Conservation (phyloP, 2,329 filamentous ascomycete genomes). For the Cercospora berteroae region DNA sequence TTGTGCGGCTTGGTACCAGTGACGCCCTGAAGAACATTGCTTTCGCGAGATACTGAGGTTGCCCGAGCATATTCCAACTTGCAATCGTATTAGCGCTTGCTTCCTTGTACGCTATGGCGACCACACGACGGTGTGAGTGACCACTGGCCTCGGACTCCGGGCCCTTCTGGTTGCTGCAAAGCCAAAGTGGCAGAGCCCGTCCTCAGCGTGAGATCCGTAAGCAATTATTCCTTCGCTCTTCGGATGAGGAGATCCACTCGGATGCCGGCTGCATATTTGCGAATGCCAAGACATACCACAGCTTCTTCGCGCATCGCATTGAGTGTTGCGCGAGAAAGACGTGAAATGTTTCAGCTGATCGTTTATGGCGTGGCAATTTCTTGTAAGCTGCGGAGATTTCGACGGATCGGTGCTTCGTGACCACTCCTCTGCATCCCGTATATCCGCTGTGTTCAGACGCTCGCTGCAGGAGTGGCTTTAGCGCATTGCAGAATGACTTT, state of each 20-base stretch:
- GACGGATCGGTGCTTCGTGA: not conserved
- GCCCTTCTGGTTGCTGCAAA: not conserved
- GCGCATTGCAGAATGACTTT: not conserved
- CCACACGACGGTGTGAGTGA: not conserved
- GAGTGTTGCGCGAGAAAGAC: not conserved
- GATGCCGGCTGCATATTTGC: not conserved
- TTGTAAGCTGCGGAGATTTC: not conserved
- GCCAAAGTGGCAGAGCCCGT: not conserved
- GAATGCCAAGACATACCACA: not conserved
- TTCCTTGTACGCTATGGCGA: not conserved
- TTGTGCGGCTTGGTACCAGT: not conserved
- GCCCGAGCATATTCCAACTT: not conserved
- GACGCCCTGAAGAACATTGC: not conserved
- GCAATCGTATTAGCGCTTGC: not conserved
- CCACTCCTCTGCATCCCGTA: not conserved
- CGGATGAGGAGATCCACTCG: constrained; percentile 1
- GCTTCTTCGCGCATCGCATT: not conserved
- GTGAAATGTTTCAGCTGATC: not conserved
- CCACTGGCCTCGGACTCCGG: not conserved
- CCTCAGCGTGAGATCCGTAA: not conserved
- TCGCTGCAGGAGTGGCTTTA: not conserved
- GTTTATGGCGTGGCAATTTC: not conserved
- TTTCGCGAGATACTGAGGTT: not conserved
- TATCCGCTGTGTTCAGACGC: not conserved
- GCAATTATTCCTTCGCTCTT: not conserved